Conservation (phyloP, 2,329 filamentous ascomycete genomes). For the Fusarium sp. region DNA sequence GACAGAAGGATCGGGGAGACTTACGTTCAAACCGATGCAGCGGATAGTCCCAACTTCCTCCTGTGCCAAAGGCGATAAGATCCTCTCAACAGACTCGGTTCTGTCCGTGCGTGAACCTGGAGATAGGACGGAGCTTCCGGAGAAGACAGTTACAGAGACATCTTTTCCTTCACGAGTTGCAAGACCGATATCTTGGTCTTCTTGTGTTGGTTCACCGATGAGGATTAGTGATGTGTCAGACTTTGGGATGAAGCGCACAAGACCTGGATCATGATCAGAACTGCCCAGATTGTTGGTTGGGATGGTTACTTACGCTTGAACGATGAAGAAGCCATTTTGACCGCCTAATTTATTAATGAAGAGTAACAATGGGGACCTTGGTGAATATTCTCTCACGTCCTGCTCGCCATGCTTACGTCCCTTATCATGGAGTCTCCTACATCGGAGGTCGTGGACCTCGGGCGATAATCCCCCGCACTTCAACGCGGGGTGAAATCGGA, state of each 20-base stretch:
- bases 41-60: conserved; percentile 1
- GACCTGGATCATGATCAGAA: not conserved
- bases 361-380: not conserved
- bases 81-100: not conserved
- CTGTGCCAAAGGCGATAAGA: conserved; percentile 2
- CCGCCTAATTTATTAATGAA: rapidly evolving
- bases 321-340: not conserved
- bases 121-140: not conserved
- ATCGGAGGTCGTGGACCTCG: conserved; percentile 6
- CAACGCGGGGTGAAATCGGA: not conserved
- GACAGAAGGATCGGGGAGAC: too few relatives aligned
- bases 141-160: not conserved
- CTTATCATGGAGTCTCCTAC: not conserved
- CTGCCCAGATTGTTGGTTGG: rapidly evolving
- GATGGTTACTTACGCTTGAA: not conserved
- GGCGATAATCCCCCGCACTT: not conserved
- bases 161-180: not conserved
- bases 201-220: not conserved
- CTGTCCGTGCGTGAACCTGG: not conserved
- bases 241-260: conserved; percentile 16
- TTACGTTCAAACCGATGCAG: conserved; percentile 5
- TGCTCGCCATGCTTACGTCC: too few relatives aligned
- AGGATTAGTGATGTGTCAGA: not conserved
- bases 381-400: too few relatives aligned
- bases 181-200: not conserved